phyloP scores from a whole-genome alignment of 2,329 filamentous ascomycete species.

The Beauveria australis region DNA sequence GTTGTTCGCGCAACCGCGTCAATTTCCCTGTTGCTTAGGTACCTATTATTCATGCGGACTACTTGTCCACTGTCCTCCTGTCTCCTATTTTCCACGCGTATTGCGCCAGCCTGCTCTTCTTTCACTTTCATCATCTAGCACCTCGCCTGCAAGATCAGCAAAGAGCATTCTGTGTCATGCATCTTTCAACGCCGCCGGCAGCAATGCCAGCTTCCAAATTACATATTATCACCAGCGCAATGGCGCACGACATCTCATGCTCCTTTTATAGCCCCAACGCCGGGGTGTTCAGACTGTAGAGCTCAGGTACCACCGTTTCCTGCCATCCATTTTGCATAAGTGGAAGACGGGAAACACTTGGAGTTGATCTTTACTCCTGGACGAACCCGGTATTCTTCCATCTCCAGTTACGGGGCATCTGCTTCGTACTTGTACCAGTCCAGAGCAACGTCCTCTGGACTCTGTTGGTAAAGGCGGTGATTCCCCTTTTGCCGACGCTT shows the following conservation, averaged over 20 bases:
- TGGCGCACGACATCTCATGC: conserved; percentile 12
- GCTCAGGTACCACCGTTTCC: conserved; percentile 17
- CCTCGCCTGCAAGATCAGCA: background rate
- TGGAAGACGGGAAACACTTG: conserved; percentile 13
- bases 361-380: background rate
- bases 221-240: background rate
- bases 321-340: conserved; percentile 16
- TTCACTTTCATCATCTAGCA: background rate
- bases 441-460: background rate
- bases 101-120: background rate
- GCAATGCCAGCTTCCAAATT: background rate
- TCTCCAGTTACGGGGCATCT: background rate
- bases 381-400: background rate
- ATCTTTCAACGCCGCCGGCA: background rate
- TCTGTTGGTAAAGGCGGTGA: background rate
- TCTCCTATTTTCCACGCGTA: background rate
- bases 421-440: background rate
- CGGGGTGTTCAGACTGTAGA: conserved; percentile 39
- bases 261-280: conserved; percentile 41
- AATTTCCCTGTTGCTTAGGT: too few relatives aligned
- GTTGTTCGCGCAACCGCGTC: background rate
- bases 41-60: too few relatives aligned
- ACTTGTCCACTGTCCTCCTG: too few relatives aligned
- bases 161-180: background rate
- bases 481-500: background rate